Base-by-base conservation (phyloP, 139 green algal species). In the Chlamydomonas incerta region DNA sequence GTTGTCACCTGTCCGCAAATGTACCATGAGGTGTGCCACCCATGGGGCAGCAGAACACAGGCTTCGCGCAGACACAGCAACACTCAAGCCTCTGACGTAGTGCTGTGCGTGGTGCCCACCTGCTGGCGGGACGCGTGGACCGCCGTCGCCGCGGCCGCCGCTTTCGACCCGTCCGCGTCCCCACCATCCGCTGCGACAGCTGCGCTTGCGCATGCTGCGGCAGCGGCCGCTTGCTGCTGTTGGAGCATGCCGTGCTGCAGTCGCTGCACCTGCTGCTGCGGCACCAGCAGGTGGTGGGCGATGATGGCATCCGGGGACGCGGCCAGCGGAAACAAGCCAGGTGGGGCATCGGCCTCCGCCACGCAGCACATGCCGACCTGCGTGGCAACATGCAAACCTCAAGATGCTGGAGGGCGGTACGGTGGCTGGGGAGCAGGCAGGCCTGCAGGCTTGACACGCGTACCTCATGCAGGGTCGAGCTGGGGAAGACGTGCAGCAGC, bases 221-320 rank as follows among this genome's bases (percentile, higher is more conserved):
- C 72, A 26, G 13, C 57, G 11, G 75, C 34, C 5, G 34, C 75
- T 31, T 20, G 9, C 74, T 34, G 34, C 58, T 26, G 35, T 26
- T 62, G 52, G 28, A 9, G 41, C 41, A 50, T 50, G 41, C 41
- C 35, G 24, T 14, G 23, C 6, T 28, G 31, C 41, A 74, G 62
- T 18, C 5, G 14, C 18, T 14, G 33, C 29, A 37, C 79, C 37
- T 55, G 57, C 15, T 50, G 33, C 11, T 33, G 33, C 31, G 18
- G 28, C 34, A 86, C 52, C 34, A 15, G 57, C 55, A 88, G 21
- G 35, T 67, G 69, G 77, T 85, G 73, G 4, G 79, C 52, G 3
- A 95, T 71, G 0, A 96, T 47, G 23, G 77, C 94, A 52, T 97
- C 94, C 17, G 94, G 94, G 17, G 88, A 94, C 15, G 94, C 90